phyloP scores from a whole-genome alignment of 2,329 filamentous ascomycete species.

The Cordyceps tenuipes region DNA sequence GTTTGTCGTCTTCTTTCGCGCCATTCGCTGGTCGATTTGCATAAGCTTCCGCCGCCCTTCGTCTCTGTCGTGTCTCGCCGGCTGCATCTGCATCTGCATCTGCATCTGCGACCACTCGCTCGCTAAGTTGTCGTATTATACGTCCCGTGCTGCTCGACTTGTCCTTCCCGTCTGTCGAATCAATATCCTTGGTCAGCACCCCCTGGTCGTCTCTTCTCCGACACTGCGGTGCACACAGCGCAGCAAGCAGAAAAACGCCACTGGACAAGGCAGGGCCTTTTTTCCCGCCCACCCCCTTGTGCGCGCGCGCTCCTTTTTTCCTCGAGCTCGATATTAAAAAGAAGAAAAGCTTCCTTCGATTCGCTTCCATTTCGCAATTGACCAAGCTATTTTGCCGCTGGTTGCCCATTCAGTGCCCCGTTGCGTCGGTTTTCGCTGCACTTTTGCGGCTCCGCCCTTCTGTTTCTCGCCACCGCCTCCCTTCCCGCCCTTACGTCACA shows the following conservation, averaged over 20 bases:
- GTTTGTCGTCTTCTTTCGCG: neutral
- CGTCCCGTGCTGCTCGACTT: neutral
- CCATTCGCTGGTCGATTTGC: neutral
- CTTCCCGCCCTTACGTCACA: slow-evolving; percentile 5
- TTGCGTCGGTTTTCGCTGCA: neutral
- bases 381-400: neutral
- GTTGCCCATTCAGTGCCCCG: neutral
- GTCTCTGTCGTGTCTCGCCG: neutral
- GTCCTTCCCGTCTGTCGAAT: neutral
- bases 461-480: slow-evolving; percentile 10
- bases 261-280: neutral
- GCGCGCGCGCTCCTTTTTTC: neutral
- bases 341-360: neutral
- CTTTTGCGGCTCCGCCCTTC: slow-evolving; percentile 5
- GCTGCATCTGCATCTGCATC: slow-evolving; percentile 8
- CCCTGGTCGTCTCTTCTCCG: neutral
- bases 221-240: neutral
- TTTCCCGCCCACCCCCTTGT: neutral
- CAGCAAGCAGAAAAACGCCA: neutral
- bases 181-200: neutral
- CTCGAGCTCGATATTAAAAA: neutral
- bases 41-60: neutral
- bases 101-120: neutral
- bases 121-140: neutral
- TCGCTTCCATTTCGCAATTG: neutral